Percentiles rank a stretch among this genome's conserved stretches.
These are phyloP conservation scores for Podospora conica DNA, from an alignment of 495 filamentous ascomycete genomes.

Conservation along the genomic window DNA sequence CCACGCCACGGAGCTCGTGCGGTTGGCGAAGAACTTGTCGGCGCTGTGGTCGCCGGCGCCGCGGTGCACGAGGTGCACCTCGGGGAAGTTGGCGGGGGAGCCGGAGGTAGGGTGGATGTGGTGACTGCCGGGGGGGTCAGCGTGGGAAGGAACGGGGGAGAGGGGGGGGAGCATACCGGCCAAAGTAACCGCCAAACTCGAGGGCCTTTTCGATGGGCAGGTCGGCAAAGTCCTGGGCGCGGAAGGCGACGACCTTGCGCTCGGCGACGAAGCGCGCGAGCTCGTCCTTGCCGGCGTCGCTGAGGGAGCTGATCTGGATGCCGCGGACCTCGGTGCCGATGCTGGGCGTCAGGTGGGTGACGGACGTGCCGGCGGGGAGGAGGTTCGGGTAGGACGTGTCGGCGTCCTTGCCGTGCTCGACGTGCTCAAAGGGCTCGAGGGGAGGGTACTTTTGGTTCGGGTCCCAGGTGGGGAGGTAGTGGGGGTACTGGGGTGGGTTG, in stretches of 20 bases:
- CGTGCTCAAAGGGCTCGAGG: conserved; percentile 62
- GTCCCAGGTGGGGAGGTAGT: conserved; percentile 76
- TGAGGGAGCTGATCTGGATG: conserved; percentile 66
- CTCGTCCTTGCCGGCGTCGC: conserved; percentile 65
- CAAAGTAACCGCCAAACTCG: conserved; percentile 72
- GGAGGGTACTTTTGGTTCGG: conserved; percentile 53
- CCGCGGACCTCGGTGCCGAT: conserved; percentile 74
- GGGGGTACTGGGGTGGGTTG: conserved; percentile 52
- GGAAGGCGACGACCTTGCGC: conserved; percentile 75
- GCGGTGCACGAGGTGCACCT: conserved; percentile 74
- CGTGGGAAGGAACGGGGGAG: neutral
- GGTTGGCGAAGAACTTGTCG: conserved; percentile 54
- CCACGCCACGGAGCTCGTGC: conserved; percentile 68
- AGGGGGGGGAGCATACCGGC: conserved; percentile 36
- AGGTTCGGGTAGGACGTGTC: conserved; percentile 64
- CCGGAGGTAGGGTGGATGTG: conserved; percentile 80
- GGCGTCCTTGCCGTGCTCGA: conserved; percentile 67
- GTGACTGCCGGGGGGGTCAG: conserved; percentile 28
- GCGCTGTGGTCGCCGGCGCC: conserved; percentile 55
- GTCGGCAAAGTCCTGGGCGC: conserved; percentile 70
- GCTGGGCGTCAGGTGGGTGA: conserved; percentile 59
- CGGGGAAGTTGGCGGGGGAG: conserved; percentile 61
- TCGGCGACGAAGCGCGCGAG: conserved; percentile 73
- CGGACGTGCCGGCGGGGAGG: conserved; percentile 44
- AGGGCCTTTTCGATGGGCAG: conserved; percentile 64